Evolutionary conservation across 768 basidiomycete species (phyloP).

Genomic region (Rhodotorula graminis): DNA sequence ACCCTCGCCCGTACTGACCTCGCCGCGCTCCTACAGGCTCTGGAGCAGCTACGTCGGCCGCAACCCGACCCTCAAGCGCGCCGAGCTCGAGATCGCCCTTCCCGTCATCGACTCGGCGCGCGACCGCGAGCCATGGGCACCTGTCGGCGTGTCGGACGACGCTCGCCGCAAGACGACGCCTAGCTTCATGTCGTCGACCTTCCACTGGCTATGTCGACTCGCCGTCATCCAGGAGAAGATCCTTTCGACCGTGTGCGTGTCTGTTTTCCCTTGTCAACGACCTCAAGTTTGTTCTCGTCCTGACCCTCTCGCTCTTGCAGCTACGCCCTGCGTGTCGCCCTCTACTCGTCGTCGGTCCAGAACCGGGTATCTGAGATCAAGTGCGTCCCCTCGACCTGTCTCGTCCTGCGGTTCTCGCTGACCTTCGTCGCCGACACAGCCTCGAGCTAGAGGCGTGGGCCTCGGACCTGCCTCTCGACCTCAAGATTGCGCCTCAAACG

Average conservation of each 20-base stretch:
- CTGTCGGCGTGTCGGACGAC: neutral
- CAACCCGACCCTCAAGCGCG: constrained; percentile 5
- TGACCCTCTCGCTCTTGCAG: neutral
- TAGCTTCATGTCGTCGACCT: neutral
- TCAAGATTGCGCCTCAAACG: constrained; percentile 17
- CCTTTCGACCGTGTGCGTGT: constrained; percentile 17
- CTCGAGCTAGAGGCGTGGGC: constrained; percentile 22
- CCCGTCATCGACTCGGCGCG: constrained; percentile 15
- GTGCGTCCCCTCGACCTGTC: neutral
- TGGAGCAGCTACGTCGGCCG: constrained; percentile 41
- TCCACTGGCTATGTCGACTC: constrained; percentile 22
- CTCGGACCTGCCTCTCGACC: neutral
- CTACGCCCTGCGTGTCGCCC: constrained; percentile 4
- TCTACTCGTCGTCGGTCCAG: neutral
- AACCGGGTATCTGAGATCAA: constrained; percentile 16
- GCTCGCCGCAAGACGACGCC: neutral
- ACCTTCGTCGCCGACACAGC: neutral
- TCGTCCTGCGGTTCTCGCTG: too few relatives aligned
- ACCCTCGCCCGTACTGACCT: too few relatives aligned
- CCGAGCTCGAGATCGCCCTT: constrained; percentile 11
- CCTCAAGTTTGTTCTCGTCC: rapidly evolving
- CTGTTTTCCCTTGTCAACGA: too few relatives aligned
- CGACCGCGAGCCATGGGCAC: constrained; percentile 13
- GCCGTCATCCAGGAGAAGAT: constrained; percentile 24
- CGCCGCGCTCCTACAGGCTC: neutral